Base-by-base conservation (phyloP, 2,329 filamentous ascomycete species). In the Dactylonectria macrodidyma region DNA sequence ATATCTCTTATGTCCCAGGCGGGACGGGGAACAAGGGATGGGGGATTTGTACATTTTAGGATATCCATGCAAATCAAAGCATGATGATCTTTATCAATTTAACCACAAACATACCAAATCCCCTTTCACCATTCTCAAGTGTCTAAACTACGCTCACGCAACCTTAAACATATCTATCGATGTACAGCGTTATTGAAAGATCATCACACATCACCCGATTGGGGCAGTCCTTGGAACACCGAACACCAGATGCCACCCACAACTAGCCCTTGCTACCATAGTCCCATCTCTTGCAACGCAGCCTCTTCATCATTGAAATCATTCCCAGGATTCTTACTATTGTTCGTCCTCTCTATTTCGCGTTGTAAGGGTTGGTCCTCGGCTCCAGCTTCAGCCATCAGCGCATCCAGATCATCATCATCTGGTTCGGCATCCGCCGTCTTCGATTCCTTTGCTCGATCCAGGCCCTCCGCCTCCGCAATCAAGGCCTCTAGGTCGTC, bases 291-390 rank as follows among this genome's bases (percentile, higher is more conserved):
- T 44, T 87, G 89, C 89, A 94, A 91, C 1, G 87, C 90, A 67
- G 90, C 91, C 79, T 92, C 89, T 14, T 92, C 90, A 61, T 91
- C 90, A 1, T 85, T 87, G 77, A 88, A 90, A 26, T 83, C 79
- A 41, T 85, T 78, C 11, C 36, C 12, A n/a, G 34, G 16, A 8
- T 12, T 62, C 38, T 52, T 5, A 78, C 72, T 36, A 57, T 10
- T 52, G 14, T 3, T 24, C 41, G 5, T 14, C 48, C 62, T 48
- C 34, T 52, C 66, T 56, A 60, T 30, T 8, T 50, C 34, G 16
- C 54, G 24, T 24, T 55, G 65, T 8, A 48, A 46, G 46, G 30
- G 11, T 10, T 70, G 71, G 4, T 22, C 66, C 69, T 85, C 83
- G 0, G 84, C 83, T 72, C 88, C 86, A 0, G 85, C 83, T 72